A percentile compares a stretch with the other conserved stretches of the same genome.
These are phyloP conservation scores for Colletotrichum costaricense DNA, from an alignment of 2,329 filamentous ascomycete species.

Conservation along the genomic window DNA sequence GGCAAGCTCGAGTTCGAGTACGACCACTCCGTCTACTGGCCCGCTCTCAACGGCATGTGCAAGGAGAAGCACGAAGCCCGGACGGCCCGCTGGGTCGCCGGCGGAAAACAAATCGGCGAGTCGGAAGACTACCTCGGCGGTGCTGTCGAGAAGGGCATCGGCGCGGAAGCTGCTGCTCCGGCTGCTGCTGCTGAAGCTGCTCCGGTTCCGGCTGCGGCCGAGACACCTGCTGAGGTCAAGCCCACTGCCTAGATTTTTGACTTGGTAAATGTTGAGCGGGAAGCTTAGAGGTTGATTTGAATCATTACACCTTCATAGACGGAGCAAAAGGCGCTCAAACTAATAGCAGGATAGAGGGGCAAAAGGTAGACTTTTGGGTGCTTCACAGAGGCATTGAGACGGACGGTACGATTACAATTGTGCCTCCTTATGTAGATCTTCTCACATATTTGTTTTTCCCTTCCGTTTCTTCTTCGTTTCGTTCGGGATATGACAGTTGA, in stretches of 20 bases:
- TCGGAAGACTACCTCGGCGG: slow-evolving; percentile 89
- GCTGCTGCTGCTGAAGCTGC: neutral
- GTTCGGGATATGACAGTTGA: neutral
- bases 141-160: slow-evolving; percentile 38
- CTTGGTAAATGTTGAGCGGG: neutral
- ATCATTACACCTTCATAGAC: neutral
- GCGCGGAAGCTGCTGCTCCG: neutral
- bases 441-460: neutral
- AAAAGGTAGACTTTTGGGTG: neutral
- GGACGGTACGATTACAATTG: neutral
- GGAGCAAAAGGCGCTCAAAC: neutral
- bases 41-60: slow-evolving; percentile 79
- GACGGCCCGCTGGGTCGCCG: slow-evolving; percentile 79
- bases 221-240: neutral
- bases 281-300: neutral
- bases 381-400: neutral
- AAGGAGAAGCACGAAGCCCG: slow-evolving; percentile 72
- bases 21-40: slow-evolving; percentile 91
- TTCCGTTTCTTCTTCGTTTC: neutral
- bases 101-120: slow-evolving; percentile 86
- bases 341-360: neutral
- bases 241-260: neutral
- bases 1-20: slow-evolving; percentile 92
- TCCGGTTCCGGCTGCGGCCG: neutral
- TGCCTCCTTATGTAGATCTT: neutral